phyloP scores from a whole-genome alignment of 2,329 filamentous ascomycete species.

The Penicillium sp. region DNA sequence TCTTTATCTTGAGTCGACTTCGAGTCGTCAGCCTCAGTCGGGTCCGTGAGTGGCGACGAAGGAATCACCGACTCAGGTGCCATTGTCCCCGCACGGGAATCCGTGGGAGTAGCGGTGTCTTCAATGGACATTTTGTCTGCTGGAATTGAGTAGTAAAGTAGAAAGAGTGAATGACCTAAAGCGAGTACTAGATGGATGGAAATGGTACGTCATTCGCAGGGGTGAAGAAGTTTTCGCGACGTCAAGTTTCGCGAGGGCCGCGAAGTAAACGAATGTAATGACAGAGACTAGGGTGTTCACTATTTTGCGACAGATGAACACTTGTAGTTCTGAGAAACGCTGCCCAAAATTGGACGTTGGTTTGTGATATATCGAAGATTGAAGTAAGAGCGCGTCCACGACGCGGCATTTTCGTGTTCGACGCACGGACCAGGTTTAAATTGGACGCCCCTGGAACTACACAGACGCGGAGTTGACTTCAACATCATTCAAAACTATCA shows the following conservation, averaged over 20 bases:
- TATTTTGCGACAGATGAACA: background rate
- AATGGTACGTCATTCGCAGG: conserved; percentile 5
- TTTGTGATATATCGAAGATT: background rate
- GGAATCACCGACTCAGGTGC: conserved; percentile 33
- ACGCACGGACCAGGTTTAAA: conserved; percentile 8
- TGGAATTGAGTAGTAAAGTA: background rate
- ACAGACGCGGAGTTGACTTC: background rate
- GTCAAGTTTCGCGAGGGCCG: background rate
- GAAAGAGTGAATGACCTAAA: background rate
- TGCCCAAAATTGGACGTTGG: background rate
- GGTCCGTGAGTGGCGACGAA: conserved; percentile 31
- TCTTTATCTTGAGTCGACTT: conserved; percentile 9
- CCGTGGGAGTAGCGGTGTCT: conserved; percentile 27
- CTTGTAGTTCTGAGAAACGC: background rate
- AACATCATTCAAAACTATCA: background rate
- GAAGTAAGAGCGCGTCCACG: background rate
- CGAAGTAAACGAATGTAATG: background rate
- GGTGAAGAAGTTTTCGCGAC: background rate
- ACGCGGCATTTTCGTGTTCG: conserved; percentile 11
- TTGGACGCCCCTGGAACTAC: background rate
- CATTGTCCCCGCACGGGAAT: conserved; percentile 26
- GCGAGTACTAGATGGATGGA: background rate
- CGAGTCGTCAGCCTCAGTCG: conserved; percentile 17
- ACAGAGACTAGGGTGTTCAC: background rate
- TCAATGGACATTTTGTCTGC: conserved; percentile 27